Conservation (phyloP, 139 green algal genomes). For the Penium margaritaceum region DNA sequence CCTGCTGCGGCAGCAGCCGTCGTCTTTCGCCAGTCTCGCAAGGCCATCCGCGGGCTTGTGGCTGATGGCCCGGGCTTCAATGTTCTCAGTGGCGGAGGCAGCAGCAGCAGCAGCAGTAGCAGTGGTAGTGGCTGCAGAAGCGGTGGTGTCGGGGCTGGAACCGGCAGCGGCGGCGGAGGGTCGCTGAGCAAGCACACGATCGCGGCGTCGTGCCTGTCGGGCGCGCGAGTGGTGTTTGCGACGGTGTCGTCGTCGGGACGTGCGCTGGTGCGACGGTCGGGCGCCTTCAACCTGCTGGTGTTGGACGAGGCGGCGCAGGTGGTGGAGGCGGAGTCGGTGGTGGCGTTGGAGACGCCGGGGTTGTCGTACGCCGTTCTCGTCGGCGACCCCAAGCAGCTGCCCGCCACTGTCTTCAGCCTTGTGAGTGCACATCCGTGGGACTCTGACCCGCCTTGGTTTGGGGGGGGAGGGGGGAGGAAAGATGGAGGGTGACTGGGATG, state of each 20-base stretch:
- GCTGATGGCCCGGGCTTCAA: too few relatives aligned
- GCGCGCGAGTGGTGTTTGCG: constrained; percentile 18
- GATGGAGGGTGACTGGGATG: too few relatives aligned
- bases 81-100: background rate
- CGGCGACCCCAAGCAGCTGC: constrained; percentile 50
- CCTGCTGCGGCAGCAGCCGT: too few relatives aligned
- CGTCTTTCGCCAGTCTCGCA: too few relatives aligned
- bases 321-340: constrained; percentile 69
- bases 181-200: background rate
- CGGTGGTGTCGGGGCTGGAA: background rate
- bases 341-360: constrained; percentile 62
- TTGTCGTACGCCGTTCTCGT: constrained; percentile 50
- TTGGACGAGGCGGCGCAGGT: constrained; percentile 90
- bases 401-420: constrained; percentile 54
- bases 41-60: too few relatives aligned
- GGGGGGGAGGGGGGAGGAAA: too few relatives aligned
- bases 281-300: constrained; percentile 61
- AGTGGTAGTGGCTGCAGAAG: background rate
- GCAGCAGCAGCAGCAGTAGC: background rate
- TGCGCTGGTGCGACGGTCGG: background rate
- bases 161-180: background rate
- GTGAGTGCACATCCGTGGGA: too few relatives aligned
- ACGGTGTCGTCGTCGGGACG: constrained; percentile 25
- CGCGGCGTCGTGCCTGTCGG: background rate
- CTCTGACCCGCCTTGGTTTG: too few relatives aligned